Conservation (phyloP, 768 basidiomycete genomes). For the Auricularia sp. region DNA sequence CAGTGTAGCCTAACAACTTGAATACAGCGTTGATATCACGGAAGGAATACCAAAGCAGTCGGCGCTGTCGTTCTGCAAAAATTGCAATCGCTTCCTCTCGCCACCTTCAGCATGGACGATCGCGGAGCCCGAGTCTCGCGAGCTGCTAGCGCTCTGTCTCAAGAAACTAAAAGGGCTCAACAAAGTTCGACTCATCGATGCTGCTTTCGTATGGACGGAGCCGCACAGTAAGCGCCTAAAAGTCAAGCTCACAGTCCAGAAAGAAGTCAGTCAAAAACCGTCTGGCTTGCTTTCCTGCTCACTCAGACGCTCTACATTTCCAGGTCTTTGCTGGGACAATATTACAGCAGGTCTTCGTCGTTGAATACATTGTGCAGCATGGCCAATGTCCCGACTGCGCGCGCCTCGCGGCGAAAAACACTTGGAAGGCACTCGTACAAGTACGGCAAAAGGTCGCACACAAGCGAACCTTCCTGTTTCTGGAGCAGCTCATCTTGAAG, state of each 20-base stretch:
- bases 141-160: constrained; percentile 87
- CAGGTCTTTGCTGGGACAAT: constrained; percentile 90
- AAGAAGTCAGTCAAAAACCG: constrained; percentile 55
- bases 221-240: constrained; percentile 91
- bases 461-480: constrained; percentile 94
- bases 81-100: constrained; percentile 91
- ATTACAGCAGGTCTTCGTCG: constrained; percentile 93
- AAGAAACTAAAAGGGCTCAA: constrained; percentile 90
- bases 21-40: constrained; percentile 80
- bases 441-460: constrained; percentile 98
- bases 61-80: constrained; percentile 84
- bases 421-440: constrained; percentile 96
- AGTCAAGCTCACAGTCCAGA: constrained; percentile 93
- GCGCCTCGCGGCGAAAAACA: constrained; percentile 93
- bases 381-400: constrained; percentile 94
- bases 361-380: constrained; percentile 90
- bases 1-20: too few relatives aligned
- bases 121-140: constrained; percentile 82
- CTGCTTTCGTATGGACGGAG: constrained; percentile 99
- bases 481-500: constrained; percentile 94
- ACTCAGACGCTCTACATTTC: not conserved
- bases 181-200: constrained; percentile 94
- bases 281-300: not conserved
- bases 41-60: constrained; percentile 97
- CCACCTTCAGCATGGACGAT: constrained; percentile 83